Evolutionary conservation across 2,329 filamentous ascomycete genomes (phyloP), one percentile per base, ranked within the genome.

Genomic region (Calonectria crousiana): DNA sequence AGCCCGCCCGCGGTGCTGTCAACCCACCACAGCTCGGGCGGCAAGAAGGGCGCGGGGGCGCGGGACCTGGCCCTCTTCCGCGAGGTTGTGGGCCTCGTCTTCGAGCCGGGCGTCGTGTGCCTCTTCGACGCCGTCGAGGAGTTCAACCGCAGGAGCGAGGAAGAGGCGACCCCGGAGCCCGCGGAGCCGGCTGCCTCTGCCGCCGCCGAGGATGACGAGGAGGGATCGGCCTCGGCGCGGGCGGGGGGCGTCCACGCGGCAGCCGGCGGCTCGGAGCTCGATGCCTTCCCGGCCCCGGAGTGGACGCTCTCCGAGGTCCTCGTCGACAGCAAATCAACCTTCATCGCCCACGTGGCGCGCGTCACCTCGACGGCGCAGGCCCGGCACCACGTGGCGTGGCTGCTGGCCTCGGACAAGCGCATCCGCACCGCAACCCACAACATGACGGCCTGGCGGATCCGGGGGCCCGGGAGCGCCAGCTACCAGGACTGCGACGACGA

Each of bases 401-500:
- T 99, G 1, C 89, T 98, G 10, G 90, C 93, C 6, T 94, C 92
- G 11, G 95, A 98, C 84, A 95, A 94, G 85, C 95, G 94, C 78
- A 93, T 95, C 44, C 93, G 95, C n/a, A 88, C 90, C 60, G 97
- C 97, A 6, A 95, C 96, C 74, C 97, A 99, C 84, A 98, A 98
- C 84, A 98, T 99, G 82, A 96, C 94, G 26, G 96, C 96, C 1
- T 98, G 95, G 95, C 91, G 97, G 14, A 96, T 98, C 69, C 91
- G 90, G 36, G 91, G 90, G 0, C 81, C 85, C 0, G 86, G 87
- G 87, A 71, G 86, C 85, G 76, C 89, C 66, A 86, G 87, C 34
- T 95, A 93, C 78, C 96, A 98, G 84, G 97, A 99, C 85, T 98
- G 93, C 82, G 95, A 99, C 80, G 97, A 99, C 81, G 97, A 99